Base-by-base conservation (phyloP, 139 green algal species). In the Chara braunii region DNA sequence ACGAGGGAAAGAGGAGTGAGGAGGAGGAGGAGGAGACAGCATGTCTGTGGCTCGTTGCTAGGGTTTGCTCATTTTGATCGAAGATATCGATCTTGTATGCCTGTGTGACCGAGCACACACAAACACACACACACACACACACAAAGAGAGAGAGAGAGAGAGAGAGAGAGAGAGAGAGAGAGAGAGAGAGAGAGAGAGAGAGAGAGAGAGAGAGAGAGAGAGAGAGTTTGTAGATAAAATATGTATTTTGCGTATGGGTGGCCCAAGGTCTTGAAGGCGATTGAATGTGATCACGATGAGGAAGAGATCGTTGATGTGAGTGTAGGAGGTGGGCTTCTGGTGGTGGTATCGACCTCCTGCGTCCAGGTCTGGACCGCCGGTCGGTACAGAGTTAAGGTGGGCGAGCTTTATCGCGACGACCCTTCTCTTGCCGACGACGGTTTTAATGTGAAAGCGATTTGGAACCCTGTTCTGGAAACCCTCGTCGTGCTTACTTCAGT, bases 191-290 rank as follows among this genome's bases (percentile, higher is more conserved):
- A n/a, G n/a, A n/a, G n/a, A n/a, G n/a, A n/a, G n/a, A n/a, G n/a
- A n/a, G n/a, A n/a, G n/a, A n/a, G n/a, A n/a, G n/a, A n/a, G n/a
- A n/a, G n/a, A n/a, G n/a, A n/a, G n/a, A n/a, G n/a, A n/a, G 30
- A 64, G 40, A 64, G 55, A 48, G 33, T 18, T 34, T 34, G 81
- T 43, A 43, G 31, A 54, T 43, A 54, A 55, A 55, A 14, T 43
- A 75, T 75, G 67, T 75, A 75, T 64, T 64, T 75, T 30, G 67
- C 67, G 9, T 75, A 75, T 64, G 67, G 67, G 22, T 75, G 67
- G 67, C 67, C 67, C 7, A 75, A 75, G 67, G 7, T 72, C 11
- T 32, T 72, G 14, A 9, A 23, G 35, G 64, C 33, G 18, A 23
- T 72, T 22, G 60, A 63, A 26, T 12, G 14, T 55, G 11, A 72